Evolutionary conservation across 176 grass and related monocot genomes (phyloP).

Genomic region (Cymbopogon citratus): DNA sequence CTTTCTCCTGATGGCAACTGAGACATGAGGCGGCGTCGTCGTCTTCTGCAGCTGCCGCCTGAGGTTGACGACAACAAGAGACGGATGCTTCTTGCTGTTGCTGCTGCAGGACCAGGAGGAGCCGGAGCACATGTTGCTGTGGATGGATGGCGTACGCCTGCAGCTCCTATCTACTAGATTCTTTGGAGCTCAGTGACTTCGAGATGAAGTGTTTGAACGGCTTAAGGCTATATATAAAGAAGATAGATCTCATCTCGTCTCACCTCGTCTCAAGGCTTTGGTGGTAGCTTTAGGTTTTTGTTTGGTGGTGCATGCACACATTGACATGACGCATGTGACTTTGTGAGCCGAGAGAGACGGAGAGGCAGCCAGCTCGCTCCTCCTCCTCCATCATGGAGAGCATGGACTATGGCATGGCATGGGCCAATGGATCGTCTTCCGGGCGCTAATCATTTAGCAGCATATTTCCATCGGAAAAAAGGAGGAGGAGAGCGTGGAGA

Average conservation of each 20-base stretch:
- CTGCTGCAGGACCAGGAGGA: background rate
- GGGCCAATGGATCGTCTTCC: slow-evolving; percentile 31
- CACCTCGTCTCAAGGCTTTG: background rate
- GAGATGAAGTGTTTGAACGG: slow-evolving; percentile 19
- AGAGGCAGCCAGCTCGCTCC: background rate
- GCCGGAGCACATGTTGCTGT: slow-evolving; percentile 37
- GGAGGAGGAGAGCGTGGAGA: background rate
- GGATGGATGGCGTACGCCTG: background rate
- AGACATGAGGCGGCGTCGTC: background rate
- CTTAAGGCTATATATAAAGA: slow-evolving; percentile 26
- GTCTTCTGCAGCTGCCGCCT: background rate
- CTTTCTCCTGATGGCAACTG: slow-evolving; percentile 38
- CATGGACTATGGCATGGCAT: slow-evolving; percentile 27
- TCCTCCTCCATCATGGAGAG: slow-evolving; percentile 36
- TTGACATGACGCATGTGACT: slow-evolving; percentile 33
- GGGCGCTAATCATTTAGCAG: slow-evolving; percentile 2
- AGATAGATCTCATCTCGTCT: background rate
- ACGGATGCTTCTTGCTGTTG: background rate
- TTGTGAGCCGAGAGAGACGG: slow-evolving; percentile 18
- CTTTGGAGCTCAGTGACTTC: slow-evolving; percentile 1
- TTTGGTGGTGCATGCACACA: slow-evolving; percentile 44
- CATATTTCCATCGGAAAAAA: slow-evolving; percentile 4
- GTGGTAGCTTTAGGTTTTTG: slow-evolving; percentile 34
- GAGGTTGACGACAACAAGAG: background rate
- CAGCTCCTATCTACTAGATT: slow-evolving; percentile 19